Evolutionary conservation across 2,329 filamentous ascomycete genomes (phyloP).

Genomic region (Penicillium janthinellum): DNA sequence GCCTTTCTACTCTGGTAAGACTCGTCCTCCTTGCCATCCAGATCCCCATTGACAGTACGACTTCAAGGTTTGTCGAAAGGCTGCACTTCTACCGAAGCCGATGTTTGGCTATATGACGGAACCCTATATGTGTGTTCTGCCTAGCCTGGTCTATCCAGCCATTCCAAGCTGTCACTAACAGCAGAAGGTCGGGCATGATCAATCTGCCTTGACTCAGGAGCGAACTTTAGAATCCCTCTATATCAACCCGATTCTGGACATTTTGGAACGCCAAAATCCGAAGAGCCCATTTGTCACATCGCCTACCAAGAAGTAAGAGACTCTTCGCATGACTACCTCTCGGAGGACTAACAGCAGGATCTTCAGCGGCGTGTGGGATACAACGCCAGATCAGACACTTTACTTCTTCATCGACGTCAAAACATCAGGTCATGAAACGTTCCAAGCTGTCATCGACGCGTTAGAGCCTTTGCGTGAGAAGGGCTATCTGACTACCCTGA

Average conservation of each 20-base stretch:
- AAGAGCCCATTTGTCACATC: slow-evolving; percentile 50
- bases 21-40: too few relatives aligned
- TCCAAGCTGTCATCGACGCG: slow-evolving; percentile 57
- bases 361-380: slow-evolving; percentile 61
- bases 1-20: slow-evolving; percentile 51
- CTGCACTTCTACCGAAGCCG: slow-evolving; percentile 60
- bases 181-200: slow-evolving; percentile 58
- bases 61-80: slow-evolving; percentile 57
- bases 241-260: slow-evolving; percentile 60
- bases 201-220: slow-evolving; percentile 52
- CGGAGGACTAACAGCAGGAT: slow-evolving; percentile 4
- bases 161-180: not conserved
- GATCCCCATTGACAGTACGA: slow-evolving; percentile 20
- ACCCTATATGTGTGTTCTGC: slow-evolving; percentile 53
- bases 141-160: not conserved
- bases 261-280: slow-evolving; percentile 60
- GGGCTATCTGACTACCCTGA: slow-evolving; percentile 57
- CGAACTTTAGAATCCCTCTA: slow-evolving; percentile 62
- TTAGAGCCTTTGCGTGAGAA: slow-evolving; percentile 58
- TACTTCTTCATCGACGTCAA: slow-evolving; percentile 68
- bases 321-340: too few relatives aligned
- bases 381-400: slow-evolving; percentile 57
- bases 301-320: slow-evolving; percentile 52
- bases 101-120: slow-evolving; percentile 61
- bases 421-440: slow-evolving; percentile 58